These are phyloP conservation scores for Cercospora sojina DNA, from an alignment of 2,329 filamentous ascomycete species.

Conservation along the genomic window DNA sequence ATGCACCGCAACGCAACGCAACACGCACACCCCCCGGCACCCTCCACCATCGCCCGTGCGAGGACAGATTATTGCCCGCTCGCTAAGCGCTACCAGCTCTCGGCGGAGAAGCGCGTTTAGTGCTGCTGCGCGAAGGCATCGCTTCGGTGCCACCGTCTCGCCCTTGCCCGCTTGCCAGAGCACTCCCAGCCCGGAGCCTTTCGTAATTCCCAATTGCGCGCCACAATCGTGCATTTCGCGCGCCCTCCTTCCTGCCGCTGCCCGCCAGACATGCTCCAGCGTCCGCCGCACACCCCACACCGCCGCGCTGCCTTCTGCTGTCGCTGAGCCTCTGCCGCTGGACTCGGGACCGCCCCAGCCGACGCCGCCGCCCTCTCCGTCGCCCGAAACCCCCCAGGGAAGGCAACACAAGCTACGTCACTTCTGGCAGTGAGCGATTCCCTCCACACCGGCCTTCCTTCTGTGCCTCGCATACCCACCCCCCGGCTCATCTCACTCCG, in stretches of 20 bases:
- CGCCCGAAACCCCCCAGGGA: background rate
- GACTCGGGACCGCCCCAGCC: background rate
- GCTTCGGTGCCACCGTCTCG: slow-evolving; percentile 5
- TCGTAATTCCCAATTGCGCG: background rate
- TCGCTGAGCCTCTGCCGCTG: background rate
- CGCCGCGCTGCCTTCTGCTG: background rate
- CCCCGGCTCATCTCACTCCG: slow-evolving; percentile 15
- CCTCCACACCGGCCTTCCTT: background rate
- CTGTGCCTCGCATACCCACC: background rate
- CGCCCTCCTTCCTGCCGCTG: background rate
- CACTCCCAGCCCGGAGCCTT: background rate
- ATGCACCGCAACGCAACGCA: background rate
- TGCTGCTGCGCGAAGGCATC: background rate
- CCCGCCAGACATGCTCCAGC: background rate
- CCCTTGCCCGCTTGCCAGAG: background rate
- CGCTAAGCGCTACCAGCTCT: background rate
- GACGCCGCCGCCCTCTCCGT: background rate
- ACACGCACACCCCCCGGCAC: background rate
- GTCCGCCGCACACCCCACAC: background rate
- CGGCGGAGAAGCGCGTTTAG: background rate
- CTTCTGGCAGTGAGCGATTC: slow-evolving; percentile 5
- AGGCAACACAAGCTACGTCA: slow-evolving; percentile 9
- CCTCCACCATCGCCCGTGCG: background rate
- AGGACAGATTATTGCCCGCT: background rate
- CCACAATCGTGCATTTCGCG: background rate